Evolutionary conservation across 1,284 basidiomycete genomes (phyloP).

Genomic region (Cutaneotrichosporon spelunceum): DNA sequence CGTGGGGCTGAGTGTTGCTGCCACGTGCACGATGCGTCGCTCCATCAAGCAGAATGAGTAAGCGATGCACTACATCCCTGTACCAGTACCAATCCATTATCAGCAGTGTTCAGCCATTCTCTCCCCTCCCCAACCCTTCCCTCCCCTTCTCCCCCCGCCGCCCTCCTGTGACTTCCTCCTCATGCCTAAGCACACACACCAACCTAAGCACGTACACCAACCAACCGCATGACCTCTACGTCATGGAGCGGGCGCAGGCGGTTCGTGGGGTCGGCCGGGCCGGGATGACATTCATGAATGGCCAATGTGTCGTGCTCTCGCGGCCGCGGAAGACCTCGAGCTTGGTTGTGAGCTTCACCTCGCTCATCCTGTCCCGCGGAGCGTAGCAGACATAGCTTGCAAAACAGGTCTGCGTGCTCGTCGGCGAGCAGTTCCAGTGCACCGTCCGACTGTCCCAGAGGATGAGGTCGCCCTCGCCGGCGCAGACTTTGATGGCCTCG

Average conservation of each 20-base stretch:
- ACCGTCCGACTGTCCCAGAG: slow-evolving; percentile 35
- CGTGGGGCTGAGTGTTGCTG: no score
- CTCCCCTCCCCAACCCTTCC: no score
- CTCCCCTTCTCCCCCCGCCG: no score
- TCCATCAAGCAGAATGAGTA: no score
- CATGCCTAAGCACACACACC: no score
- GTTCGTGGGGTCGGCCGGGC: slow-evolving; percentile 22
- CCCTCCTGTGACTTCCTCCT: no score
- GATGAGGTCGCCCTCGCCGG: slow-evolving; percentile 26
- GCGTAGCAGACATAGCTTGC: slow-evolving; percentile 29
- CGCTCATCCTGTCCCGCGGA: slow-evolving; percentile 17
- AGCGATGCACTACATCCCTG: no score
- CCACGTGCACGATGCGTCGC: no score
- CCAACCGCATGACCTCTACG: slow-evolving; percentile 21
- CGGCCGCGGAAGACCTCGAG: slow-evolving; percentile 23
- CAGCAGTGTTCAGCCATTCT: no score
- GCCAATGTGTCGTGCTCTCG: slow-evolving; percentile 33
- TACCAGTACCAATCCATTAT: no score
- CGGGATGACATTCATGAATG: slow-evolving; percentile 27
- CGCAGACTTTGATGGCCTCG: slow-evolving; percentile 30
- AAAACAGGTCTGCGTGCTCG: slow-evolving; percentile 30
- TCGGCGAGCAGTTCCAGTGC: slow-evolving; percentile 32
- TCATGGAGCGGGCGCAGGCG: slow-evolving; percentile 20
- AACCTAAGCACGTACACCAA: slow-evolving; percentile 18
- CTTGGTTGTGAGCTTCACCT: slow-evolving; percentile 16